These are phyloP conservation scores for Monilinia fructigena DNA, from an alignment of 2,329 filamentous ascomycete species.

Conservation along the genomic window DNA sequence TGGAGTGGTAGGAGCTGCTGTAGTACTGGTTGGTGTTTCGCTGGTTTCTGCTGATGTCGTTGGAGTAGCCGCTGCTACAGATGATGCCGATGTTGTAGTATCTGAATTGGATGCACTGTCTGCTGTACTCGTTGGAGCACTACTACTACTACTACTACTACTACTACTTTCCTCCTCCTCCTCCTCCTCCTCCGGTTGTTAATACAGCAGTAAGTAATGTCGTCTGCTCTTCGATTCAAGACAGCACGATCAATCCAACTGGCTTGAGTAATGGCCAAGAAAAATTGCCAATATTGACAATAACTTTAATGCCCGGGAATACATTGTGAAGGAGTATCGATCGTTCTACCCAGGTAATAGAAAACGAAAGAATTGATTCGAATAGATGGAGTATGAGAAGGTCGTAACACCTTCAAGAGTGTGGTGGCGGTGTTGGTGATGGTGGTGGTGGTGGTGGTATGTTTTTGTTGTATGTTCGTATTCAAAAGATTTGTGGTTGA, in stretches of 20 bases:
- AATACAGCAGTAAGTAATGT: not conserved
- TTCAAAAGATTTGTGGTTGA: no score
- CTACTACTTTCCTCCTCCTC: not conserved
- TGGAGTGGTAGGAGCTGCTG: not conserved
- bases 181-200: not conserved
- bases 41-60: not conserved
- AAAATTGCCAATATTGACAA: constrained; percentile 22
- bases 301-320: constrained; percentile 14
- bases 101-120: constrained; percentile 8
- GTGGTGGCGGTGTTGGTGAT: no score
- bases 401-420: no score
- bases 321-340: constrained; percentile 7
- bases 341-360: not conserved
- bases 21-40: not conserved
- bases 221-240: constrained; percentile 25
- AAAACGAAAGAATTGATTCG: not conserved
- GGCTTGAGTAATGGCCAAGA: constrained; percentile 34
- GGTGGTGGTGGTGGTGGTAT: no score
- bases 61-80: not conserved
- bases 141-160: not conserved
- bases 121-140: not conserved
- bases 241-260: constrained; percentile 29
- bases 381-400: no score
- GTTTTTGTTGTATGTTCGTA: no score
- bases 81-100: not conserved